Base-by-base conservation (phyloP, 768 basidiomycete species). In the Leccinum pellstonianum region DNA sequence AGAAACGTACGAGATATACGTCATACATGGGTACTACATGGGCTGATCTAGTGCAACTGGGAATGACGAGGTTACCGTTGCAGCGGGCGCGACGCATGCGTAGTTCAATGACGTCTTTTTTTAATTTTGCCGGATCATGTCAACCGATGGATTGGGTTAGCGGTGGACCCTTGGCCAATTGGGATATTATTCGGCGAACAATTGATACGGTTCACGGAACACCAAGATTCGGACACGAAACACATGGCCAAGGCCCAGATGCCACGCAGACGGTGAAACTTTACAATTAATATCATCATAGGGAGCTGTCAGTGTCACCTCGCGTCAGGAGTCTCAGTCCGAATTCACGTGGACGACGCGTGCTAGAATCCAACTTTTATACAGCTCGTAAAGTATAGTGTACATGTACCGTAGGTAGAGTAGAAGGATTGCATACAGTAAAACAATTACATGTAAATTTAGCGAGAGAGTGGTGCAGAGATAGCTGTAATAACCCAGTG, bases 21-120 rank as follows among this genome's bases (percentile, higher is more conserved):
- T 35, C 33, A 35, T 35, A 35, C 33, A 0, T 35, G 12, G 33
- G 31, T 31, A 31, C 31, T 29, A 29, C 29, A 29, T 29, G 29
- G 29, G 29, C 29, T 29, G 31, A 31, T 31, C 31, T 31, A 11
- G 31, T 31, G 31, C 31, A 31, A 11, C 10, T 31, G 31, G 31
- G 31, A 11, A 35, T 35, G 33, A 35, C 33, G 33, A 35, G 33
- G 33, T 35, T 14, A 14, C 33, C 33, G 12, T 35, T 35, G 33
- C 12, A 12, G 12, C 33, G 33, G 33, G 75, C 21, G 64, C 71
- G 23, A 75, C 66, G 8, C 72, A 75, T 64, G 70, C 70, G 19
- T 70, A 73, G 35, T 75, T 75, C 63, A 70, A 71, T 50, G 76
- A 77, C 57, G 66, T 73, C 54, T 75, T 69, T 27, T 64, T 64